Conservation (phyloP, 345 rosid species). For the Brassica rapa region DNA sequence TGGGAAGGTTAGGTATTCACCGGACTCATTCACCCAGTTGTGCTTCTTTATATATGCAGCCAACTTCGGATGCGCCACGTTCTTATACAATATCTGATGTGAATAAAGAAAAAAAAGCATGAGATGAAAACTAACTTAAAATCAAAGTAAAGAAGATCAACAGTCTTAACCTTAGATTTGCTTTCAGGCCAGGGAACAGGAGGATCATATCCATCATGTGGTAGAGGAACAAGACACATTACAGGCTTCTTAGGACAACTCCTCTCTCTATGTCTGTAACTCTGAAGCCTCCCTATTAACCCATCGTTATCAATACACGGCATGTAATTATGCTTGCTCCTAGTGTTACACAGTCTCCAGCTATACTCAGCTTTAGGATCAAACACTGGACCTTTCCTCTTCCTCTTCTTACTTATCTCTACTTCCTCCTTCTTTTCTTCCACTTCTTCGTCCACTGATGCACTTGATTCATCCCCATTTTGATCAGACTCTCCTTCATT, state of each 20-base stretch:
- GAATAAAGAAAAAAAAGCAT: constrained; percentile 17
- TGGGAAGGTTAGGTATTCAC: constrained; percentile 74
- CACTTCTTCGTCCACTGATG: constrained; percentile 51
- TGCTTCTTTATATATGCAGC: constrained; percentile 73
- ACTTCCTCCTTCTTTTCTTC: constrained; percentile 51
- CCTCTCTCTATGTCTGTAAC: constrained; percentile 82
- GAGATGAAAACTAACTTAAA: constrained; percentile 26
- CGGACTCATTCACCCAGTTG: constrained; percentile 66
- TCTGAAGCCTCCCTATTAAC: constrained; percentile 58
- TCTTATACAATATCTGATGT: constrained; percentile 69
- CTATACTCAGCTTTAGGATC: constrained; percentile 78
- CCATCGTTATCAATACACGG: constrained; percentile 90
- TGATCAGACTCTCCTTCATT: constrained; percentile 49
- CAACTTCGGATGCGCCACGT: constrained; percentile 92
- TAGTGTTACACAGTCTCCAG: constrained; percentile 84
- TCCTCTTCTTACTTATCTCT: constrained; percentile 52
- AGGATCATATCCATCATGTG: constrained; percentile 70
- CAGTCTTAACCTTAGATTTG: constrained; percentile 58
- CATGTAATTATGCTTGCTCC: constrained; percentile 93
- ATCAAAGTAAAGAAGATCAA: constrained; percentile 14
- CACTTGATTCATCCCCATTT: constrained; percentile 51
- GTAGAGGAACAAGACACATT: constrained; percentile 88
- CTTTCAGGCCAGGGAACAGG: constrained; percentile 87
- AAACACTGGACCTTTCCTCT: constrained; percentile 81
- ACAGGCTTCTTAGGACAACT: constrained; percentile 75